A percentile compares a stretch with the other conserved stretches of the same genome.
Evolutionary conservation across 1,139 yeast species (phyloP).

Genomic region (Taiozyma sp.): DNA sequence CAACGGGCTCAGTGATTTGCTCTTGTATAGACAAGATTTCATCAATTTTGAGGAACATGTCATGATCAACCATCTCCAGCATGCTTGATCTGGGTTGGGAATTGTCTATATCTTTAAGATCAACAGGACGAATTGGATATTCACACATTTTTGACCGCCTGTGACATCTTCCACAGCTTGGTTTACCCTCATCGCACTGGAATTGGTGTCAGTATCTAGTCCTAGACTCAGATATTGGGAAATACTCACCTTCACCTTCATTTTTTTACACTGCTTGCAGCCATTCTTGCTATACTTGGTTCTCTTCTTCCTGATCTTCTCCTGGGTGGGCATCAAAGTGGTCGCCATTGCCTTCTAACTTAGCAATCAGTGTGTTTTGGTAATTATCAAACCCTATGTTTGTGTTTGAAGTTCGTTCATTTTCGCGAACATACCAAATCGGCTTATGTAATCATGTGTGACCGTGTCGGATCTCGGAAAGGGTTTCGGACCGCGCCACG

Average conservation of each 20-base stretch:
- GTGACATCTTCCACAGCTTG: constrained; percentile 50
- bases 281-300: constrained; percentile 52
- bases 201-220: neutral
- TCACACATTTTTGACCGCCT: constrained; percentile 42
- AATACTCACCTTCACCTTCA: constrained; percentile 43
- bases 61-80: constrained; percentile 19
- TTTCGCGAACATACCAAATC: neutral
- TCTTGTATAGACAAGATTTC: constrained; percentile 14
- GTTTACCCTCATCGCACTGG: constrained; percentile 52
- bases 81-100: constrained; percentile 3
- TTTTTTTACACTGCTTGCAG: constrained; percentile 55
- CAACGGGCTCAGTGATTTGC: constrained; percentile 5
- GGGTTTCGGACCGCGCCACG: too few relatives aligned
- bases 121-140: constrained; percentile 25
- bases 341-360: neutral
- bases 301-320: constrained; percentile 6
- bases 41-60: constrained; percentile 18
- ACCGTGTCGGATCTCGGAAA: too few relatives aligned
- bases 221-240: neutral
- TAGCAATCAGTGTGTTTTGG: neutral
- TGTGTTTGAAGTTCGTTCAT: neutral
- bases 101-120: neutral
- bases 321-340: neutral
- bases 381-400: neutral
- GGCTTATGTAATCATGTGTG: too few relatives aligned